These are phyloP conservation scores for Petrea volubilis DNA, from an alignment of 257 asterid species.

Conservation along the genomic window DNA sequence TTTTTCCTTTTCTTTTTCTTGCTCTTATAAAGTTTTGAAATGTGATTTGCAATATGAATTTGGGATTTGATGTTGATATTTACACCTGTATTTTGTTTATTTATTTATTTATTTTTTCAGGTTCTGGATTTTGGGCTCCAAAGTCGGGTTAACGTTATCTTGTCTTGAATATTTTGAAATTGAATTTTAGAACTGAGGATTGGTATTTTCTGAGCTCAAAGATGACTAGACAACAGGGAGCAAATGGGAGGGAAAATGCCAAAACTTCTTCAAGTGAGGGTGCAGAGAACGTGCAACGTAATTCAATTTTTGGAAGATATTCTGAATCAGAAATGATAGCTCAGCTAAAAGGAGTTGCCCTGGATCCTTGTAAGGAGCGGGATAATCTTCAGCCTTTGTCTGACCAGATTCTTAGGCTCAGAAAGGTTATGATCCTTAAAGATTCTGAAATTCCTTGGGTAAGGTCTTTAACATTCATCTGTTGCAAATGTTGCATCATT, in stretches of 20 bases:
- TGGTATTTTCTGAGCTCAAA: slow-evolving; percentile 21
- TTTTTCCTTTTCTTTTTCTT: neutral
- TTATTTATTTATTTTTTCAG: slow-evolving; percentile 29
- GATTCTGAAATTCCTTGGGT: slow-evolving; percentile 64
- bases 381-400: slow-evolving; percentile 47
- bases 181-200: slow-evolving; percentile 7
- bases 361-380: slow-evolving; percentile 52
- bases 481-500: slow-evolving; percentile 11
- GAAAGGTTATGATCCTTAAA: slow-evolving; percentile 54
- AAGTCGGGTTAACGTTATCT: slow-evolving; percentile 10
- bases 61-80: neutral
- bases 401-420: slow-evolving; percentile 50
- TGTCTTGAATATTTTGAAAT: slow-evolving; percentile 9
- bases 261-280: slow-evolving; percentile 25
- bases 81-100: no score
- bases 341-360: slow-evolving; percentile 57
- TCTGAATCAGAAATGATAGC: slow-evolving; percentile 57
- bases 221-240: slow-evolving; percentile 44
- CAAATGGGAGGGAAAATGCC: slow-evolving; percentile 32
- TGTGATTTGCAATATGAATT: neutral
- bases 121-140: slow-evolving; percentile 23
- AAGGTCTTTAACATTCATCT: slow-evolving; percentile 30
- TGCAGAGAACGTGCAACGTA: slow-evolving; percentile 21
- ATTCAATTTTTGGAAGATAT: slow-evolving; percentile 55
- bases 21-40: neutral